These are phyloP conservation scores for Metarhizium brunneum DNA, from an alignment of 2,329 filamentous ascomycete species.

Conservation along the genomic window DNA sequence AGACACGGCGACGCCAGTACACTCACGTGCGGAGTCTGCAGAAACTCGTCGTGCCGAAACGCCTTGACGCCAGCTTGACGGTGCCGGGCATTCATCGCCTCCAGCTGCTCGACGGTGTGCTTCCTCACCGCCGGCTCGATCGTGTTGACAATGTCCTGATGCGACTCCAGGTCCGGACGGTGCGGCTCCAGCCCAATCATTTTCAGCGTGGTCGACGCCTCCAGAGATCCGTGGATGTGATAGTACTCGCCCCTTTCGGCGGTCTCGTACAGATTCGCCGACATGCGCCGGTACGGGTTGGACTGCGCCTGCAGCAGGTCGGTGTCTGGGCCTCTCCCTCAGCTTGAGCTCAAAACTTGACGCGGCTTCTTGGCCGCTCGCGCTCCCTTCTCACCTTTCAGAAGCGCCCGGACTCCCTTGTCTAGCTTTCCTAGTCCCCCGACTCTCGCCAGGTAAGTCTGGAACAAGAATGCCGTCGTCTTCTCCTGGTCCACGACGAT, in stretches of 20 bases:
- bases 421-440: conserved; percentile 30
- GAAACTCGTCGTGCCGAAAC: conserved; percentile 50
- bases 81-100: conserved; percentile 44
- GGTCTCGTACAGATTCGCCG: conserved; percentile 63
- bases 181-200: conserved; percentile 61
- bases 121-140: conserved; percentile 51
- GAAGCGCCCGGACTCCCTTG: conserved; percentile 13
- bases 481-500: conserved; percentile 27
- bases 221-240: conserved; percentile 66
- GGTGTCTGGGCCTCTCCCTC: conserved; percentile 44
- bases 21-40: conserved; percentile 35
- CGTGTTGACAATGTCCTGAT: conserved; percentile 45
- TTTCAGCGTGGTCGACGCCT: conserved; percentile 57
- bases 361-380: not conserved
- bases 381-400: conserved; percentile 4
- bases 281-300: conserved; percentile 60
- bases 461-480: conserved; percentile 32
- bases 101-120: conserved; percentile 46
- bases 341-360: not conserved
- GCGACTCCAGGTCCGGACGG: conserved; percentile 50
- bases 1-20: not conserved
- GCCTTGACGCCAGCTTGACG: conserved; percentile 52
- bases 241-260: conserved; percentile 59
- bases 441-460: conserved; percentile 26
- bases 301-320: conserved; percentile 64